Conservation (phyloP, 2,329 filamentous ascomycete genomes). For the Ceratocystis alfenasii region DNA sequence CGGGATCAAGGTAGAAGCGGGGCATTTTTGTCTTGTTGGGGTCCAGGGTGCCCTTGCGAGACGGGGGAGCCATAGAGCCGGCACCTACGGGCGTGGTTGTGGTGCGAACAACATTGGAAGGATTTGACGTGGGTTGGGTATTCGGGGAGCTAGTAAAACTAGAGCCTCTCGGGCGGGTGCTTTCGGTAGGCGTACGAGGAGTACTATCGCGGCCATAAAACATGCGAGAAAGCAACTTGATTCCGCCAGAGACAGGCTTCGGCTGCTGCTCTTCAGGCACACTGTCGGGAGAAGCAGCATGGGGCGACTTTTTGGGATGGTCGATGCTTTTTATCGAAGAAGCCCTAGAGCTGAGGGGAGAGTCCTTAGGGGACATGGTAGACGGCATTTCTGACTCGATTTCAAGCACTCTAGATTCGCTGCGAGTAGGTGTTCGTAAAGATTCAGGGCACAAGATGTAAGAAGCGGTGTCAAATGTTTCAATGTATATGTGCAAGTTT, state of each 20-base stretch:
- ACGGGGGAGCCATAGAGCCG: not conserved
- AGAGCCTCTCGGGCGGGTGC: constrained; percentile 21
- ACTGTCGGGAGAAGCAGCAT: constrained; percentile 11
- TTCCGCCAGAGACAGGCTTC: constrained; percentile 20
- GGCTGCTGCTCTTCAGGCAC: constrained; percentile 10
- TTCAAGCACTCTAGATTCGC: not conserved
- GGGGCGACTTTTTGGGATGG: constrained; percentile 18
- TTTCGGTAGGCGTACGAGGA: constrained; percentile 15
- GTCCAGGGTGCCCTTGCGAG: constrained; percentile 17
- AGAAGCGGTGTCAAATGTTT: not conserved
- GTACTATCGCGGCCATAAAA: constrained; percentile 18
- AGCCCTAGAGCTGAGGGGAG: constrained; percentile 21
- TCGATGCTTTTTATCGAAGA: constrained; percentile 21
- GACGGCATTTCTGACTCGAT: constrained; percentile 6
- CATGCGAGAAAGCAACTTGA: constrained; percentile 21
- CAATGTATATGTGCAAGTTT: not conserved
- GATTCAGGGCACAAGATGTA: not conserved
- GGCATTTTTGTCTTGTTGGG: constrained; percentile 17
- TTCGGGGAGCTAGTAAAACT: constrained; percentile 20
- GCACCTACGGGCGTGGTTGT: constrained; percentile 16
- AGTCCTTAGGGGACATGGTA: constrained; percentile 20
- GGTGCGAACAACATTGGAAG: constrained; percentile 11
- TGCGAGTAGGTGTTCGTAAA: not conserved
- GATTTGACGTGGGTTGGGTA: constrained; percentile 8
- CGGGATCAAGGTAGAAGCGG: constrained; percentile 26